Percentiles rank a stretch among this genome's conserved stretches.
These are phyloP conservation scores for Adansonia madagascariensis DNA, from an alignment of 441 rosid species.

Conservation along the genomic window DNA sequence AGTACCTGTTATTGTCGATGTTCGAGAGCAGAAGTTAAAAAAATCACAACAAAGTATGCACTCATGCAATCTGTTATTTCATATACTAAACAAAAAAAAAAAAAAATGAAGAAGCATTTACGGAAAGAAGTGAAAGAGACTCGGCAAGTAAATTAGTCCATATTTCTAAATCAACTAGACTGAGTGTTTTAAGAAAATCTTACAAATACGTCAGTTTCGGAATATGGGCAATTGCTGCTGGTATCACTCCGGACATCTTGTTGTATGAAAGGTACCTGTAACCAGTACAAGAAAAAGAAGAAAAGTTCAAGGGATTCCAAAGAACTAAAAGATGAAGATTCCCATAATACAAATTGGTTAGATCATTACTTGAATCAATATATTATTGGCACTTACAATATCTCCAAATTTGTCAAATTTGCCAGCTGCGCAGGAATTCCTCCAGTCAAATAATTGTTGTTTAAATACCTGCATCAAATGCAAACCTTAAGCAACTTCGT, in stretches of 20 bases:
- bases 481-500: constrained; percentile 20
- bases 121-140: not conserved
- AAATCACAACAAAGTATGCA: not conserved
- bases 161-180: not conserved
- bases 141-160: not conserved
- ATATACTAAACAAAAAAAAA: not conserved
- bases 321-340: not conserved
- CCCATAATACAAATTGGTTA: not conserved
- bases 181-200: constrained; percentile 38
- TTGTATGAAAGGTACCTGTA: constrained; percentile 83
- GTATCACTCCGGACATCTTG: constrained; percentile 84
- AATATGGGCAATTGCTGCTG: constrained; percentile 73
- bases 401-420: constrained; percentile 86
- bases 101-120: not conserved
- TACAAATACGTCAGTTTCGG: constrained; percentile 84
- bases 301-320: not conserved
- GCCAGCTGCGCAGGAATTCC: constrained; percentile 95
- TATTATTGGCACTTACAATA: constrained; percentile 62
- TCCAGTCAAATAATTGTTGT: constrained; percentile 89
- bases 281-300: constrained; percentile 14
- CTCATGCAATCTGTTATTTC: not conserved
- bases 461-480: constrained; percentile 59
- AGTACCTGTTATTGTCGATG: constrained; percentile 47
- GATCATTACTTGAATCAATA: not conserved
- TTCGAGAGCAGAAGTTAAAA: constrained; percentile 7